Conservation (phyloP, 306 rosid species). For the Sindora glabra region DNA sequence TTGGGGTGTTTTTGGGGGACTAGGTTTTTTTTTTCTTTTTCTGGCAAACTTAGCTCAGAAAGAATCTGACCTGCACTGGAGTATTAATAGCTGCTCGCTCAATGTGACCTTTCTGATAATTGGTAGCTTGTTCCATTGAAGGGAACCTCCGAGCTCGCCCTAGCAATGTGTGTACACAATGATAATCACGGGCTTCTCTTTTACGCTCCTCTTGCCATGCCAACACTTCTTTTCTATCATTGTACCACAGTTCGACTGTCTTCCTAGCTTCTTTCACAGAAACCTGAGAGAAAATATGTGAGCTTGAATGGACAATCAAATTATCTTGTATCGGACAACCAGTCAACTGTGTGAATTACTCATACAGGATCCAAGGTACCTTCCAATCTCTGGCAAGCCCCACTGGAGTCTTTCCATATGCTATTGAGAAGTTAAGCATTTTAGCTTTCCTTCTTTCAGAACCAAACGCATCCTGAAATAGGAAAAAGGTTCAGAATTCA, state of each 20-base stretch:
- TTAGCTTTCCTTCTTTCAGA: constrained; percentile 97
- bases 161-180: constrained; percentile 67
- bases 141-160: constrained; percentile 86
- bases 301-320: background rate
- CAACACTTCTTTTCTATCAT: constrained; percentile 76
- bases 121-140: constrained; percentile 43
- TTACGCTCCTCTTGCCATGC: constrained; percentile 76
- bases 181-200: constrained; percentile 42
- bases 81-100: constrained; percentile 97
- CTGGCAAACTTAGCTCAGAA: constrained; percentile 8
- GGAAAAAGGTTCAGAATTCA: too few species aligned
- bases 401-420: constrained; percentile 90
- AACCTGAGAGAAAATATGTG: constrained; percentile 46
- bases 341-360: background rate
- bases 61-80: constrained; percentile 74
- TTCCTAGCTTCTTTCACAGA: constrained; percentile 79
- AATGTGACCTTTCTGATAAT: constrained; percentile 73
- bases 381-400: constrained; percentile 94
- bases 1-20: too few species aligned
- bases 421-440: constrained; percentile 96
- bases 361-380: constrained; percentile 32
- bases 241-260: constrained; percentile 89
- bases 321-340: background rate
- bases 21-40: too few species aligned
- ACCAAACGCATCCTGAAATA: constrained; percentile 69